Base-by-base conservation (phyloP, 306 rosid species). In the Myrica gale region DNA sequence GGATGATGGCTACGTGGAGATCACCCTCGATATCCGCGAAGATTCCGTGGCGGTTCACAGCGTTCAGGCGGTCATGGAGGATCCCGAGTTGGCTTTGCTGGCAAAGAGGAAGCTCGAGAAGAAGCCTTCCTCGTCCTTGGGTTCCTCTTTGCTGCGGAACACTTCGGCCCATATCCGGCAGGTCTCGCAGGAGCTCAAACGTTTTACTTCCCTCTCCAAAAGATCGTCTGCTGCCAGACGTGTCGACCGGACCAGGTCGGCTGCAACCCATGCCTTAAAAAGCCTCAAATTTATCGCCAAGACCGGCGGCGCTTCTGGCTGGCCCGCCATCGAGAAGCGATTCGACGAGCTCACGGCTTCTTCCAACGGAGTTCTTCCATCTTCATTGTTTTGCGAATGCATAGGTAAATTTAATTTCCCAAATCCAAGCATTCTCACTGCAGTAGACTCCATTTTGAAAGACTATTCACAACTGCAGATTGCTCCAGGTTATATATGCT, bases 41-140 rank as follows among this genome's bases (percentile, higher is more conserved):
- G 91, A 87, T 67, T 75, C 89, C 4, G 91, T 87, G 11, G 89
- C 89, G 37, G 87, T 87, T 20, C 91, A 87, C 82, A 85, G 91
- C 69, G 91, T 87, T n/a, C 89, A 87, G 70, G 53, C 85, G 0
- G 74, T 89, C 48, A 78, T 66, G 0, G 91, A 85, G 20, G 87
- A 82, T 41, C 87, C 88, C 0, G 86, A 87, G 52, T 84, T 87
- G 20, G 71, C 88, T 12, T 69, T 87, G 32, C 77, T 87, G 58
- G 87, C 88, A 3, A 84, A 76, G 76, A 68, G 46, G 71, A 76
- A 89, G 19, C 85, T 80, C 0, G 80, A 83, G 56, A 82, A 78
- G 63, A 82, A 72, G 58, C 77, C 90, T 4, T 63, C 83, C 26
- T 87, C 90, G 41, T 84, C 89, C 39, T 84, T 83, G 44, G 78